Evolutionary conservation across 169 alveolate species (phyloP), one percentile per base, ranked within the genome.

Genomic region (Eimeria necatrix): DNA sequence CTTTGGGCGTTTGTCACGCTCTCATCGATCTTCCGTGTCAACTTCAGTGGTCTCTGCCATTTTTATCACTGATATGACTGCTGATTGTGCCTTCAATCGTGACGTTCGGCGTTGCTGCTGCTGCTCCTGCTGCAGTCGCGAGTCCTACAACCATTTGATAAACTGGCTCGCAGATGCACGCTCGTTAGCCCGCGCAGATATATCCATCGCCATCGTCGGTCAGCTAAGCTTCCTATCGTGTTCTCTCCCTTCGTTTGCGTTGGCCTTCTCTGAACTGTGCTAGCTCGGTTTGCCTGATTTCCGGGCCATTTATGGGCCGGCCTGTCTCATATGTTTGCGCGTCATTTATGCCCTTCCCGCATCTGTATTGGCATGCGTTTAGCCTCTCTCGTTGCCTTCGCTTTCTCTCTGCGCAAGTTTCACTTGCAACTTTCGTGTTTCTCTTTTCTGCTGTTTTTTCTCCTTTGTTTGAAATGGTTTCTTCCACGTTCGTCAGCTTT

Each of bases 91-190:
- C 41, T 24, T n/a, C 68, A 14, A 10, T 56, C 68, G 22, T 56
- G 22, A 14, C 20, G 68, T 12, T 10, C 78, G n/a, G 78, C n/a
- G n/a, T 52, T 68, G 78, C 78, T n/a, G 2, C 46, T 18, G 78
- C 78, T 68, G 78, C 78, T 14, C 78, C 32, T 24, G 46, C 20
- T 14, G 5, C 94, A 52, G 56, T 96, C 94, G 97, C 68, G 98
- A 97, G 71, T 90, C 97, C 49, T 97, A 97, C 94, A 95, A 96
- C 88, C 97, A 97, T 81, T 78, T 97, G 88, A 94, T 95, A 73
- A 96, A 96, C 71, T 97, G 98, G 98, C 94, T 97, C 6, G 96
- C 97, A 0, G 96, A 97, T 41, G 98, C 98, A 46, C 91, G 98
- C 83, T 96, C 97, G 16, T 96, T 97, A 60, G 98, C 98, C 52